phyloP scores from a whole-genome alignment of 345 rosid genomes.

The Tarenaya hassleriana region DNA sequence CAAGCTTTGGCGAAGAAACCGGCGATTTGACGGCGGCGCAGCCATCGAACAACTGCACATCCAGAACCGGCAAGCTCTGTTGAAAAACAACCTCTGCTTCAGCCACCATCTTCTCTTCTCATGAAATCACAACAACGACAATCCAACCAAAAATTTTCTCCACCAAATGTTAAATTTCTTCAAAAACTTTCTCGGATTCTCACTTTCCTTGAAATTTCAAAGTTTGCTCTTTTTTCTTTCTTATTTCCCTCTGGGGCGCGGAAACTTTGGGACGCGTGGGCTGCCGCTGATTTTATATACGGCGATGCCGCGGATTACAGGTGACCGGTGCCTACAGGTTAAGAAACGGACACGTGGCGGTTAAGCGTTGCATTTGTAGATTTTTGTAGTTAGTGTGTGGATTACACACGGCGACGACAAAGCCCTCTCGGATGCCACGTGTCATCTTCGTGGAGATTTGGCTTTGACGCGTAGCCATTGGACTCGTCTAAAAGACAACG shows the following conservation, averaged over 20 bases:
- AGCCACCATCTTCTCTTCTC: slow-evolving; percentile 45
- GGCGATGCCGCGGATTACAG: slow-evolving; percentile 17
- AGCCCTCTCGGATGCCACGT: slow-evolving; percentile 30
- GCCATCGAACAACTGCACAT: slow-evolving; percentile 33
- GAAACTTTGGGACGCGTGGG: not conserved
- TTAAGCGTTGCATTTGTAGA: slow-evolving; percentile 10
- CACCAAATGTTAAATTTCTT: not conserved
- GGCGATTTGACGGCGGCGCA: slow-evolving; percentile 22
- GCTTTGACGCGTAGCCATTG: slow-evolving; percentile 31
- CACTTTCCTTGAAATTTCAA: slow-evolving; percentile 16
- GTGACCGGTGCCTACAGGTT: slow-evolving; percentile 34
- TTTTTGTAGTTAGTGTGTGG: slow-evolving; percentile 17
- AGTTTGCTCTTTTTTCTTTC: slow-evolving; percentile 5
- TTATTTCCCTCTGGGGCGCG: slow-evolving; percentile 16
- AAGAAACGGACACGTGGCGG: slow-evolving; percentile 36
- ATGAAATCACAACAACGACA: slow-evolving; percentile 9
- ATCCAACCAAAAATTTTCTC: slow-evolving; percentile 8
- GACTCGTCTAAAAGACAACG: not conserved
- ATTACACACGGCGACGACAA: slow-evolving; percentile 25
- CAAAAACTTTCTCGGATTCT: not conserved
- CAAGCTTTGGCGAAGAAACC: slow-evolving; percentile 36
- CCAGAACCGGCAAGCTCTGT: slow-evolving; percentile 47
- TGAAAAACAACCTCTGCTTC: slow-evolving; percentile 53
- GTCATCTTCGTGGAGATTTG: slow-evolving; percentile 10
- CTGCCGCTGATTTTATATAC: slow-evolving; percentile 17